A percentile compares a stretch with the other conserved stretches of the same genome.
phyloP scores from a whole-genome alignment of 495 filamentous ascomycete species.

The Daldinia concentrica region DNA sequence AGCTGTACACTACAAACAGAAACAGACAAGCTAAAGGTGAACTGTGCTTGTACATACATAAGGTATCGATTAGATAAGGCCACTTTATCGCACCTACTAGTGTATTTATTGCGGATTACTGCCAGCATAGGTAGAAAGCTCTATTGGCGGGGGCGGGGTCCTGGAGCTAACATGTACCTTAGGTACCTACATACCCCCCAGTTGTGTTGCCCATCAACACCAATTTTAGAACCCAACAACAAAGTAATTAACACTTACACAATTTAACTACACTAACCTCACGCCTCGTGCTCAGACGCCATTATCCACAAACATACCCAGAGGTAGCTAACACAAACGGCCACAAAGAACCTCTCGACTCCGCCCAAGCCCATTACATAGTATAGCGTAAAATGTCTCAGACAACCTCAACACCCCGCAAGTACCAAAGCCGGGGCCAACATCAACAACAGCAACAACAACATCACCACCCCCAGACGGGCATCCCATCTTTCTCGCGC shows the following conservation, averaged over 20 bases:
- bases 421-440: constrained; percentile 29
- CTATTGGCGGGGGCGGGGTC: constrained; percentile 26
- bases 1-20: too few relatives aligned
- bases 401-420: constrained; percentile 32
- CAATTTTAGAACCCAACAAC: constrained; percentile 1
- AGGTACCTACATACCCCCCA: background rate
- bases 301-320: too few relatives aligned
- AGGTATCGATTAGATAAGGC: constrained; percentile 2
- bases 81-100: too few relatives aligned
- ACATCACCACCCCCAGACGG: background rate
- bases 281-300: background rate
- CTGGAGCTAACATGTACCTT: background rate
- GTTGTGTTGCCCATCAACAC: background rate
- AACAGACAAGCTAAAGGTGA: background rate
- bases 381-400: constrained; percentile 37
- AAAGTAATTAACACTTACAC: background rate
- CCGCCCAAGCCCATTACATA: background rate
- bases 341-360: background rate
- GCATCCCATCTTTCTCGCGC: constrained; percentile 18
- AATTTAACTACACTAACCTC: background rate
- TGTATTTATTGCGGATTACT: too few relatives aligned
- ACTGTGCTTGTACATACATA: background rate
- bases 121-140: too few relatives aligned
- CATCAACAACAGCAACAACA: background rate
- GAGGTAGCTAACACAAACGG: background rate